Conservation (phyloP, 2,329 filamentous ascomycete genomes). For the Microdochium bolleyi region DNA sequence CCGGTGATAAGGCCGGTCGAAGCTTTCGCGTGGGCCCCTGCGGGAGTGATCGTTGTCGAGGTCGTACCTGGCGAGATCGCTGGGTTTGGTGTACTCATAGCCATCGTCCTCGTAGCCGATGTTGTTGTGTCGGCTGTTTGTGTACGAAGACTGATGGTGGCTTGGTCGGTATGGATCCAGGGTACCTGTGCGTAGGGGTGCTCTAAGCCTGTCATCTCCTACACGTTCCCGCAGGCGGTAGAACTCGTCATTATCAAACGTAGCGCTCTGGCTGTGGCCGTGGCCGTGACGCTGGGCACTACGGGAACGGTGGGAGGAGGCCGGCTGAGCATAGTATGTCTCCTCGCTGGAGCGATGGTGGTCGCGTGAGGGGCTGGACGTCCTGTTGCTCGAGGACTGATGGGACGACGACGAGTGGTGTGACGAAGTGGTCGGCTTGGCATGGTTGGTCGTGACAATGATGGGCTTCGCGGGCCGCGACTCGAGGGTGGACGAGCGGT, state of each 20-base stretch:
- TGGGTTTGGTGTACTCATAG: slow-evolving; percentile 57
- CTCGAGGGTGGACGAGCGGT: slow-evolving; percentile 44
- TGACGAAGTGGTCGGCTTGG: slow-evolving; percentile 28
- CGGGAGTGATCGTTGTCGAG: slow-evolving; percentile 41
- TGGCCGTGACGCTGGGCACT: slow-evolving; percentile 32
- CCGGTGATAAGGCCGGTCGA: slow-evolving; percentile 46
- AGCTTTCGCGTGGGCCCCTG: slow-evolving; percentile 41
- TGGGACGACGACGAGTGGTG: slow-evolving; percentile 17
- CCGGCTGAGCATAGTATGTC: slow-evolving; percentile 48
- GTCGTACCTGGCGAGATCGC: slow-evolving; percentile 54
- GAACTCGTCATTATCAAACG: slow-evolving; percentile 43
- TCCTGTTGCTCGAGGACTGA: slow-evolving; percentile 23
- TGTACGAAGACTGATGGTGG: slow-evolving; percentile 37
- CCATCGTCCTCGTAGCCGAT: slow-evolving; percentile 50
- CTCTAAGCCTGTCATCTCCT: slow-evolving; percentile 26
- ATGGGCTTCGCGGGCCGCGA: slow-evolving; percentile 40
- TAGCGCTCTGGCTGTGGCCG: slow-evolving; percentile 33
- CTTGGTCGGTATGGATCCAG: slow-evolving; percentile 36
- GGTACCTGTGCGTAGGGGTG: slow-evolving; percentile 22
- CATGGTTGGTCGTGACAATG: slow-evolving; percentile 47
- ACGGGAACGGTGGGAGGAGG: slow-evolving; percentile 45
- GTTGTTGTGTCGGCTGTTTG: slow-evolving; percentile 32
- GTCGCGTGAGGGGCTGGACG: slow-evolving; percentile 42
- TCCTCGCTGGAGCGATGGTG: slow-evolving; percentile 45
- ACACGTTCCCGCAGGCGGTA: slow-evolving; percentile 38